Base-by-base conservation (phyloP, 1,284 basidiomycete species). In the Phenoliferia sp. region DNA sequence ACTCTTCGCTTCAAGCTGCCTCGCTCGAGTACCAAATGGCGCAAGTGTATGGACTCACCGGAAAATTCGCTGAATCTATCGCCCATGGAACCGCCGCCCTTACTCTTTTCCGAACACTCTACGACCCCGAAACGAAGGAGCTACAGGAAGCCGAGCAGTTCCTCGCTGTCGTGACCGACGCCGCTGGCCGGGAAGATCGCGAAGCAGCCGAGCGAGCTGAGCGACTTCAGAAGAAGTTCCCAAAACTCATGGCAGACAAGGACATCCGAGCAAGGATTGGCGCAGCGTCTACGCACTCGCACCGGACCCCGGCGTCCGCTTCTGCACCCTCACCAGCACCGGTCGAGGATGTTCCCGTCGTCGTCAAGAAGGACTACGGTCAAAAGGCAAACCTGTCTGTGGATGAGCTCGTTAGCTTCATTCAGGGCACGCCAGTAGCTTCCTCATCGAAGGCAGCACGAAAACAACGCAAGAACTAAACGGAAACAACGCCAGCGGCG, bases 401-500 rank as follows among this genome's bases (percentile, higher is more conserved):
- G 32, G 81, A 82, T 62, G 80, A 80, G 66, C 76, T 82, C 61
- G 81, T 81, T 72, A 77, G 78, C 66, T 82, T 78, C 73, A 80
- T 82, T 70, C 60, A 66, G 59, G 72, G 72, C 17, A 48, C 26
- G 59, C 39, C 59, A 35, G 29, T 33, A 12, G 15, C 56, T 34
- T 34, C 31, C 17, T 59, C 58, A 26, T 39, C 58, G 16, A 59
- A 59, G 58, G 48, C 48, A 26, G 48, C 48, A 52, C 48, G 48
- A 52, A 52, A 52, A 52, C n/a, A n/a, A n/a, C 48, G 48, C 48
- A 52, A 52, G 48, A 52, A 6, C 48, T 52, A 19, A 26, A 19
- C 48, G 17, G 22, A 19, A 22, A 5, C 48, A 19, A 52, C 48
- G 48, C 5, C 48, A 52, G 48, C 48, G 7, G 6, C 9, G 28